A percentile compares a stretch with the other conserved stretches of the same genome.
phyloP scores from a whole-genome alignment of 2,329 filamentous ascomycete genomes.

The Didymosphaeria variabile region DNA sequence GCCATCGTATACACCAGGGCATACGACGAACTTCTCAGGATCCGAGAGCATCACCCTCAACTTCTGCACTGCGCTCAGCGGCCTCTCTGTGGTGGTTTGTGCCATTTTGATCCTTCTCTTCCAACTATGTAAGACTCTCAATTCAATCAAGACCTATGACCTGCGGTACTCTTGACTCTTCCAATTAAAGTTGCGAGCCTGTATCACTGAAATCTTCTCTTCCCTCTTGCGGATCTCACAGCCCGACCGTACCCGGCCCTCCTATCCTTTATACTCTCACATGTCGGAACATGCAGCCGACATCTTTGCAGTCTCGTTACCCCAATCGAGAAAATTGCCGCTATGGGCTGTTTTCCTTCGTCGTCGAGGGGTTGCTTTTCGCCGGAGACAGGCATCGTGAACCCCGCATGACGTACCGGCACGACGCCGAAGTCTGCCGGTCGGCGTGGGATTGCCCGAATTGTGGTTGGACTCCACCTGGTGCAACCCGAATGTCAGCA shows the following conservation, averaged over 20 bases:
- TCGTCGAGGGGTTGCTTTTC: background rate
- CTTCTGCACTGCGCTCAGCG: slow-evolving; percentile 39
- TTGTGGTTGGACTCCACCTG: background rate
- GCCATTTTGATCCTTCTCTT: slow-evolving; percentile 18
- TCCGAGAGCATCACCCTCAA: slow-evolving; percentile 43
- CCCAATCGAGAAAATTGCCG: background rate
- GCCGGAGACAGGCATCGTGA: slow-evolving; percentile 11
- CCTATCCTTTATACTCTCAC: background rate
- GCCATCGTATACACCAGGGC: slow-evolving; percentile 74
- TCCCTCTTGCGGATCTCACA: background rate
- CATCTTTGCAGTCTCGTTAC: background rate
- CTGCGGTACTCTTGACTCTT: background rate
- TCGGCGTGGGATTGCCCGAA: background rate
- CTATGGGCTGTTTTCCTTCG: background rate
- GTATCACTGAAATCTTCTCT: background rate
- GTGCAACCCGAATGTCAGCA: background rate
- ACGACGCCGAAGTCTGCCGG: slow-evolving; percentile 35
- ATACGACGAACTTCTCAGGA: slow-evolving; percentile 58
- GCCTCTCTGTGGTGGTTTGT: slow-evolving; percentile 19
- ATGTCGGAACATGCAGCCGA: slow-evolving; percentile 1
- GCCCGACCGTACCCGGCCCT: background rate
- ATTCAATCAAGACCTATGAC: background rate
- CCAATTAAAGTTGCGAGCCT: background rate
- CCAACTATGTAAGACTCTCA: background rate
- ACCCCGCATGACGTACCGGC: slow-evolving; percentile 37